Evolutionary conservation across 176 grass and related monocot species (phyloP), one percentile per base, ranked within the genome.

Genomic region (Neostapfia colusana): DNA sequence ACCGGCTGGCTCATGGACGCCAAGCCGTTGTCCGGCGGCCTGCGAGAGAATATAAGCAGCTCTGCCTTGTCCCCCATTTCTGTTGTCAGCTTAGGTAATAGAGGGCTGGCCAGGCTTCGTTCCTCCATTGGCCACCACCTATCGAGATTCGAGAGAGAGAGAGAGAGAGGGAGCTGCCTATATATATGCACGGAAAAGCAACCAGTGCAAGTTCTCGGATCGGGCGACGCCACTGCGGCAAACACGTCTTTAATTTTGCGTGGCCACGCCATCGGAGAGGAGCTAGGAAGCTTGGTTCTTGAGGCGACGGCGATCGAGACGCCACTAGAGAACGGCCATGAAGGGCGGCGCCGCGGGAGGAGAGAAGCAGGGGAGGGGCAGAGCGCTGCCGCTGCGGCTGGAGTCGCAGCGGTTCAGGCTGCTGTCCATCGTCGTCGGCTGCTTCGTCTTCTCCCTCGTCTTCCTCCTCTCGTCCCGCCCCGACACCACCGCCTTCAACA

Each of bases 381-480:
- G 83, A 12, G 11, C 24, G 4, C 21, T 61, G 40, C 78, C 77
- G 26, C 31, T 31, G 26, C 89, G 84, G 49, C 61, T 84, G 39
- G 91, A 98, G 65, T 88, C 89, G 73, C 87, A 69, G 73, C 88
- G 82, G 42, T 84, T 90, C 72, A 74, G 83, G 72, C 63, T 92
- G 43, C 80, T 84, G 17, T 80, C 75, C 69, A 79, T 94, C 70
- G 79, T 91, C 31, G 76, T 86, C 49, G 95, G 91, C 55, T 92
- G 83, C 83, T 95, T 89, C 79, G 64, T 95, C 74, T 79, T 99
- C 76, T 81, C 85, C 21, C 12, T 90, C 69, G 86, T 92, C 63
- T 98, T 92, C 71, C 86, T 98, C 61, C 87, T 94, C 38, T 85
- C 89, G 56, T 88, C 91, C 40, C 90, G 84, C 53, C 91, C 91